Evolutionary conservation across 306 rosid species (phyloP), one percentile per base, ranked within the genome.

Genomic region (Amphicarpaea edgeworthii): DNA sequence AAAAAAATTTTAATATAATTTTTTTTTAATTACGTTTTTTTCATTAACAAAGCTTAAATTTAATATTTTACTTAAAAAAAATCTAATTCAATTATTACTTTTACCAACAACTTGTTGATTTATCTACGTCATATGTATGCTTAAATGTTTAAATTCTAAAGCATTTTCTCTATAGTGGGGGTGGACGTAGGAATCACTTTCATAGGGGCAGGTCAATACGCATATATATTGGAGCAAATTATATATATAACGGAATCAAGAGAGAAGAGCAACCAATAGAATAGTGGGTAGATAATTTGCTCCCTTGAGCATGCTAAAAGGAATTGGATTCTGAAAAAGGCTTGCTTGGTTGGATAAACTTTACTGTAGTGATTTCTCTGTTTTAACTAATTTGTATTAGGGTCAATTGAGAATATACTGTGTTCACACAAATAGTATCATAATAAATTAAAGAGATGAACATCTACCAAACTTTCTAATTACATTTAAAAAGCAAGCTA

Each of bases 101-200:
- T n/a, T n/a, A n/a, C n/a, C n/a, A n/a, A n/a, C n/a, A n/a, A n/a
- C n/a, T n/a, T n/a, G n/a, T n/a, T n/a, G n/a, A n/a, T n/a, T 38
- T 40, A 53, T 41, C 68, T 64, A 64, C 11, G 70, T 63, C 50
- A 38, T 40, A 66, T 12, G 7, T 16, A 11, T 64, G 17, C 5
- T 34, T 34, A 62, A 1, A 59, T 59, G 12, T 59, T 34, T 61
- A 61, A 59, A 59, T 59, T 58, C 11, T 4, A 14, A 14, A 12
- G 66, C 46, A 12, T 59, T 16, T 11, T 60, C 15, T 60, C 43
- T 61, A 1, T 40, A 61, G 42, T 59, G 66, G 24, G 24, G n/a
- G 8, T 20, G 11, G 32, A 64, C 16, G 10, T 40, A 17, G 50
- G 51, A 30, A 26, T 77, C 81, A 55, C 28, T 72, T 72, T 38